Percentiles rank a stretch among this genome's conserved stretches.
Evolutionary conservation across 495 filamentous ascomycete species (phyloP).

Genomic region (Penicillium soppii): DNA sequence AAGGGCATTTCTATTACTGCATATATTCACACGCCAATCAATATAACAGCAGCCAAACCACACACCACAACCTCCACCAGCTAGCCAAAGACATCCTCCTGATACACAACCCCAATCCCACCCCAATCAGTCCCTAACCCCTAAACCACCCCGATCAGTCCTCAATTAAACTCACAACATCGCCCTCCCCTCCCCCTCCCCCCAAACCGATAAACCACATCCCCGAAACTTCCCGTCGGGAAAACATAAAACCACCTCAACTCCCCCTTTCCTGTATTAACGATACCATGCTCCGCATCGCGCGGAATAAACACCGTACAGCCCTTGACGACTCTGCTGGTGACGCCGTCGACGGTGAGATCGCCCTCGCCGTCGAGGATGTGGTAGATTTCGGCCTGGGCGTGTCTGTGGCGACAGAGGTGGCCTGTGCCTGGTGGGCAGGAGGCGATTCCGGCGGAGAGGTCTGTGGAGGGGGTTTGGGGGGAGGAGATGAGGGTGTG

Average conservation of each 20-base stretch:
- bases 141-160: no score
- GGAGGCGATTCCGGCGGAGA: constrained; percentile 33
- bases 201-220: constrained; percentile 35
- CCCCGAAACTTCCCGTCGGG: constrained; percentile 26
- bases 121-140: no score
- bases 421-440: constrained; percentile 25
- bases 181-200: constrained; percentile 1
- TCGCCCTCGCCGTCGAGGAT: constrained; percentile 30
- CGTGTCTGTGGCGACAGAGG: constrained; percentile 33
- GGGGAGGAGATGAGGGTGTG: constrained; percentile 35
- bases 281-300: constrained; percentile 36
- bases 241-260: constrained; percentile 42
- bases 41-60: no score
- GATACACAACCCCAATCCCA: no score
- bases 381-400: constrained; percentile 40
- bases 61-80: no score
- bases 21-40: no score
- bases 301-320: constrained; percentile 34
- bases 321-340: constrained; percentile 18
- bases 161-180: constrained; percentile 3
- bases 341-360: constrained; percentile 29
- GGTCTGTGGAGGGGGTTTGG: constrained; percentile 23
- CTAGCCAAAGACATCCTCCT: no score
- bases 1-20: no score
- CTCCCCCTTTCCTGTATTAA: constrained; percentile 19